Base-by-base conservation (phyloP, 2,329 filamentous ascomycete species). In the Beauveria asiatica region DNA sequence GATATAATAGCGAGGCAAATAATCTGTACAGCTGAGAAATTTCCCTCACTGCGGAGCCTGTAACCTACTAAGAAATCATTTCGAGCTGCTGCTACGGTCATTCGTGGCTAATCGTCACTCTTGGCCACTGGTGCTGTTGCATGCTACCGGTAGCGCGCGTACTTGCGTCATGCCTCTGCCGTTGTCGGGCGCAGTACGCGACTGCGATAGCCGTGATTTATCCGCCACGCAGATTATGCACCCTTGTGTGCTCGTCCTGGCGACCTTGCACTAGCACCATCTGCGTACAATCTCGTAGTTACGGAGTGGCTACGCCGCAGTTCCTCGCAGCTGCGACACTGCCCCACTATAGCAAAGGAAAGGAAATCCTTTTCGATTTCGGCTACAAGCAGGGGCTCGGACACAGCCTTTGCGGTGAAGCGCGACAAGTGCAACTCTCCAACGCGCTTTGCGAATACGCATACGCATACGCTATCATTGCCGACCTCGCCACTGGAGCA, bases 251-350 rank as follows among this genome's bases (percentile, higher is more conserved):
- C 21, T 41, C 13, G 3, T 7, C 9, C n/a, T 7, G 9, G 5
- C 30, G n/a, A 33, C 44, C 55, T 41, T 57, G 55, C 45, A 49
- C 55, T 57, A 57, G 55, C 55, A 57, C 44, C 39, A 57, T 50
- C 55, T 50, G 6, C 21, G 27, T 37, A 33, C 25, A 19, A 44
- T 46, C 52, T 55, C 39, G 37, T 10, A 46, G 53, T 37, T 21
- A 33, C 41, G 53, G 41, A 27, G 21, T 10, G 37, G 53, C 25
- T 21, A 33, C 25, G 53, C 53, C 42, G 21, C 10, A 11, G 11
- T 46, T 8, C 10, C 50, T 42, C 13, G 7, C 41, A 16, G 2
- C 19, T 48, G 30, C 45, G 27, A 45, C 52, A 5, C 11, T 44
- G 42, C 54, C 33, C 54, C 54, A 57, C 55, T 13, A 37, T 13